Evolutionary conservation across 2,329 filamentous ascomycete species (phyloP).

Genomic region (Hypoxylon sp.): DNA sequence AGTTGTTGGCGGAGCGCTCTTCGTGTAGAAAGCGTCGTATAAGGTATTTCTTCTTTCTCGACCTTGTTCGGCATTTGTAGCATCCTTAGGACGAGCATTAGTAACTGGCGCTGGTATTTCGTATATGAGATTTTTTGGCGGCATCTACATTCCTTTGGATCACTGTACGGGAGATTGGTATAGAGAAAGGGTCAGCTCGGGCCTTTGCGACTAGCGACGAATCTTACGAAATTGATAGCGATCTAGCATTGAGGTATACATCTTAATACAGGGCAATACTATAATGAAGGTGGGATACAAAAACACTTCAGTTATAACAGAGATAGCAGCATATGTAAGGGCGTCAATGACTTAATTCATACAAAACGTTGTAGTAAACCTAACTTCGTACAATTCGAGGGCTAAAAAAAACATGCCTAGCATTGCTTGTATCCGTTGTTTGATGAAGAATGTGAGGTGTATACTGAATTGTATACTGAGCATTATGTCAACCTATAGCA

Average conservation of each 20-base stretch:
- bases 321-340: not conserved
- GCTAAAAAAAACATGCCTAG: not conserved
- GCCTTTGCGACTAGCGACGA: conserved; percentile 23
- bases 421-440: not conserved
- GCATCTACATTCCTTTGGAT: conserved; percentile 50
- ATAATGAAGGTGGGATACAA: conserved; percentile 2
- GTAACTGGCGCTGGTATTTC: conserved; percentile 40
- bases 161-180: conserved; percentile 31
- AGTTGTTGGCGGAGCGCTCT: conserved; percentile 48
- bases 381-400: no score
- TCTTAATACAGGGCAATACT: not conserved
- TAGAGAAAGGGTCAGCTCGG: conserved; percentile 40
- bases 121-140: conserved; percentile 41
- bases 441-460: not conserved
- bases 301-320: not conserved
- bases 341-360: not conserved
- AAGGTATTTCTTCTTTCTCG: conserved; percentile 19
- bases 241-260: not conserved
- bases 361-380: not conserved
- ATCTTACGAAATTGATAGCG: conserved; percentile 28
- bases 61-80: conserved; percentile 35
- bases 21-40: conserved; percentile 29
- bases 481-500: no score
- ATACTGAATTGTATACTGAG: not conserved
- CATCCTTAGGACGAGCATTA: conserved; percentile 35